These are phyloP conservation scores for Tulasnella sp. DNA, from an alignment of 768 basidiomycete genomes.

Conservation along the genomic window DNA sequence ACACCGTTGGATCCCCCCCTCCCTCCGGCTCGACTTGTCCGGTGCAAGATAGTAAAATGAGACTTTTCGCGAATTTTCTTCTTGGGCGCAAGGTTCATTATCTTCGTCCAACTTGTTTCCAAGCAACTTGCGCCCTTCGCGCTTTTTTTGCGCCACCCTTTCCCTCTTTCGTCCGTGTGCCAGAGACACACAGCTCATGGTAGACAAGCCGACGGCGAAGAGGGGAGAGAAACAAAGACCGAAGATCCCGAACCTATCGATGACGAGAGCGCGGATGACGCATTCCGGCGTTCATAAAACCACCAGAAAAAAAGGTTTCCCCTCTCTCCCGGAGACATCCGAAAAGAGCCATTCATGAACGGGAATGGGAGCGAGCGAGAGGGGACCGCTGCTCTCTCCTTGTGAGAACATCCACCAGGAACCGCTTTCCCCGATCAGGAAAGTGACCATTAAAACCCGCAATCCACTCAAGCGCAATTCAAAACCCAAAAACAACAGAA, in stretches of 20 bases:
- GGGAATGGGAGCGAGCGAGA: background rate
- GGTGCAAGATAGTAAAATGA: background rate
- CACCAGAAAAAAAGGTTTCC: background rate
- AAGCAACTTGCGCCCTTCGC: background rate
- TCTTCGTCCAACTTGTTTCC: background rate
- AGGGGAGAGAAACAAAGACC: background rate
- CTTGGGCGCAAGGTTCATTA: background rate
- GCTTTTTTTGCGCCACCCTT: background rate
- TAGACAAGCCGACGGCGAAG: conserved; percentile 4
- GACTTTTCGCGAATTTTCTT: background rate
- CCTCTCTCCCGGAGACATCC: background rate
- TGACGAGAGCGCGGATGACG: background rate
- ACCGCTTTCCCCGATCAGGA: background rate
- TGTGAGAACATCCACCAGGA: conserved; percentile 2
- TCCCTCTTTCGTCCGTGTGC: background rate
- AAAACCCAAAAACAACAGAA: background rate
- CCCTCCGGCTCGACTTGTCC: background rate
- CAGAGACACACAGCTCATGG: background rate
- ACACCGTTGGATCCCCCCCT: background rate
- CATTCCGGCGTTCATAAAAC: background rate
- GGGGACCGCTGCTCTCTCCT: background rate
- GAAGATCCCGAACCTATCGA: background rate
- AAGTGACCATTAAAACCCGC: background rate
- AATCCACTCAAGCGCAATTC: background rate
- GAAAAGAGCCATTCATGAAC: background rate